Conservation (phyloP, 2,329 filamentous ascomycete species). For the Lachnellula cervina region DNA sequence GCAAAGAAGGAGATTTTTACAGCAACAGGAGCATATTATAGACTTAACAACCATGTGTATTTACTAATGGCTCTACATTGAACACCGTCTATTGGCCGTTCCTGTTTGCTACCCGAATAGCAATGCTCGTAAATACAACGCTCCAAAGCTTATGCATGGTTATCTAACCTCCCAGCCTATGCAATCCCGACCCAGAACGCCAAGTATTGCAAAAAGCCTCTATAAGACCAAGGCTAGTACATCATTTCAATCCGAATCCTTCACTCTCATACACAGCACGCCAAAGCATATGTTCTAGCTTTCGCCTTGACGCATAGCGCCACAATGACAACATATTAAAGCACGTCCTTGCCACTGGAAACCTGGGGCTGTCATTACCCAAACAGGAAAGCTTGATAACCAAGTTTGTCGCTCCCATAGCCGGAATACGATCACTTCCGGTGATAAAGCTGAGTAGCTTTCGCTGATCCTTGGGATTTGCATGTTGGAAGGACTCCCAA, state of each 20-base stretch:
- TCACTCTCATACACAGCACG: constrained; percentile 84
- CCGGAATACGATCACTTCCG: constrained; percentile 84
- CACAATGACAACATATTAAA: constrained; percentile 82
- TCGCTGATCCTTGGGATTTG: constrained; percentile 64
- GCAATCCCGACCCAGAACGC: neutral
- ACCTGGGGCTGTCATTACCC: constrained; percentile 68
- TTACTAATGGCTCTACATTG: too few species aligned
- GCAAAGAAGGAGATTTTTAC: too few species aligned
- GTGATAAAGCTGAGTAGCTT: constrained; percentile 83
- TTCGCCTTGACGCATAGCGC: constrained; percentile 61
- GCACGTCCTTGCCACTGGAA: constrained; percentile 82
- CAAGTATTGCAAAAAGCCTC: neutral
- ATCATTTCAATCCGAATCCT: constrained; percentile 80
- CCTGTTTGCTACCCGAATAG: too few species aligned
- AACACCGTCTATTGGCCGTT: too few species aligned
- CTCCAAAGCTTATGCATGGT: too few species aligned
- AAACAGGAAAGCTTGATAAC: constrained; percentile 72
- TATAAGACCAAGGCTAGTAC: neutral
- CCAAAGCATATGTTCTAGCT: constrained; percentile 71
- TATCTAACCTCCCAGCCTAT: neutral
- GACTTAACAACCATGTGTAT: too few species aligned
- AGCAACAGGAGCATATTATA: too few species aligned
- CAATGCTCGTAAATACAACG: too few species aligned
- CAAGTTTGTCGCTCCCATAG: constrained; percentile 76
- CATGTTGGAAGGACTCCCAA: constrained; percentile 73